phyloP scores from a whole-genome alignment of 345 rosid genomes.

The Alliaria petiolata region DNA sequence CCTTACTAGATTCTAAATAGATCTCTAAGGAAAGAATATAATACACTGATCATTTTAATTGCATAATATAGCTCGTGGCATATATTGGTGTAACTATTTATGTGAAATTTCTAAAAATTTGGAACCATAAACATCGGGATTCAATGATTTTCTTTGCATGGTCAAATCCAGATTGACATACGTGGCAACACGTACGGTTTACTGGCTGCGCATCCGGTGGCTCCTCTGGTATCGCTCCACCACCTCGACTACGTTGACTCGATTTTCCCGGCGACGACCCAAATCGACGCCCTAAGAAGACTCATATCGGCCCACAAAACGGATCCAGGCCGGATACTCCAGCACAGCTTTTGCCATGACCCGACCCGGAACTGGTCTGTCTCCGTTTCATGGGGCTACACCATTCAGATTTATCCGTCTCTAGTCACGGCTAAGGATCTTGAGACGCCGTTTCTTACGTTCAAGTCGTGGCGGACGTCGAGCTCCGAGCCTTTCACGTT shows the following conservation, averaged over 20 bases:
- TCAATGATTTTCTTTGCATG: not conserved
- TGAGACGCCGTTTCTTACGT: conserved; percentile 59
- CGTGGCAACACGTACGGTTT: conserved; percentile 76
- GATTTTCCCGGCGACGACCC: conserved; percentile 50
- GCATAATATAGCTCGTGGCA: not conserved
- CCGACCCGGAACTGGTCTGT: conserved; percentile 56
- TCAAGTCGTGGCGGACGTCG: conserved; percentile 69
- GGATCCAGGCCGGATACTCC: conserved; percentile 72
- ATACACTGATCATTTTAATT: not conserved
- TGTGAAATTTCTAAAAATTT: not conserved
- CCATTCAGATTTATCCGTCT: conserved; percentile 60
- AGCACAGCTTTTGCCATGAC: conserved; percentile 76
- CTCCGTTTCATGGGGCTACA: conserved; percentile 89
- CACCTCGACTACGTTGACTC: conserved; percentile 68
- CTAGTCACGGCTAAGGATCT: conserved; percentile 52
- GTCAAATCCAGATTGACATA: conserved; percentile 55
- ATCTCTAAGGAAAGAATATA: not conserved
- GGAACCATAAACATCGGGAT: not conserved
- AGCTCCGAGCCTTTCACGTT: conserved; percentile 62
- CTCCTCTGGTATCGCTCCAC: conserved; percentile 81
- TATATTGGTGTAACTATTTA: not conserved
- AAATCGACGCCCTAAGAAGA: conserved; percentile 47
- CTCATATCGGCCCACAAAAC: conserved; percentile 40
- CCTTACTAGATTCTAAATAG: not conserved
- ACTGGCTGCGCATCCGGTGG: conserved; percentile 83